phyloP scores from a whole-genome alignment of 2,329 filamentous ascomycete species.

The Parastagonospora nodorum region DNA sequence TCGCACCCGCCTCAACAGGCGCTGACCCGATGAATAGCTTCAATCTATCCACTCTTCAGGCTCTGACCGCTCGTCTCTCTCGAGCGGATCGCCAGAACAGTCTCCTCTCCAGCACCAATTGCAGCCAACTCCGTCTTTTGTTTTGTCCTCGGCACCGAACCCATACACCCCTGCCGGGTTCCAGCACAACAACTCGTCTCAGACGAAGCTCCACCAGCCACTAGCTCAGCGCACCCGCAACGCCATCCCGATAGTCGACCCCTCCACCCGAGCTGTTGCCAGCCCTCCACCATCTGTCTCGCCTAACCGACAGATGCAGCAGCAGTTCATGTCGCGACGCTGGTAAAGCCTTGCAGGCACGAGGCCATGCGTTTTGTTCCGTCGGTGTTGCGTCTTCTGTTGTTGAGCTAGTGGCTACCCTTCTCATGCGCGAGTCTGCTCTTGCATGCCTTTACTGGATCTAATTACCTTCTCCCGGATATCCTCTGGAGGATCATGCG shows the following conservation, averaged over 20 bases:
- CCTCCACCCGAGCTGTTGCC: conserved; percentile 85
- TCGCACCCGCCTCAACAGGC: conserved; percentile 23
- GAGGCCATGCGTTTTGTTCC: conserved; percentile 40
- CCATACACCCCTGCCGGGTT: conserved; percentile 64
- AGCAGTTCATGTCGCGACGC: conserved; percentile 56
- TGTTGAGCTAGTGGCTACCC: conserved; percentile 47
- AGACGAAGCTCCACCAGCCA: conserved; percentile 88
- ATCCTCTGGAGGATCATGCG: conserved; percentile 48
- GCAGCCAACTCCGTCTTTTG: conserved; percentile 71
- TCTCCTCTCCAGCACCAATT: conserved; percentile 87
- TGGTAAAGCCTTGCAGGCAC: conserved; percentile 50
- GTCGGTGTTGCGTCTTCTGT: conserved; percentile 44
- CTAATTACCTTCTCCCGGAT: conserved; percentile 44
- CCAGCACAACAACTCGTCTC: conserved; percentile 58
- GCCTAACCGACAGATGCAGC: conserved; percentile 65
- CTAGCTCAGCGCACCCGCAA: conserved; percentile 88
- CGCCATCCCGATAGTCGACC: conserved; percentile 97
- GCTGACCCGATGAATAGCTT: conserved; percentile 63
- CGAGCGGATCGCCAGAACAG: conserved; percentile 89
- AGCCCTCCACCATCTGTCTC: conserved; percentile 80
- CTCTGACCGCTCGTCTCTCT: conserved; percentile 92
- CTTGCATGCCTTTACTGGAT: conserved; percentile 26
- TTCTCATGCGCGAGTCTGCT: conserved; percentile 15
- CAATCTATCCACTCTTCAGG: conserved; percentile 87
- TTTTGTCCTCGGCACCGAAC: conserved; percentile 68